Evolutionary conservation across 768 basidiomycete species (phyloP).

Genomic region (Russula brevipes): DNA sequence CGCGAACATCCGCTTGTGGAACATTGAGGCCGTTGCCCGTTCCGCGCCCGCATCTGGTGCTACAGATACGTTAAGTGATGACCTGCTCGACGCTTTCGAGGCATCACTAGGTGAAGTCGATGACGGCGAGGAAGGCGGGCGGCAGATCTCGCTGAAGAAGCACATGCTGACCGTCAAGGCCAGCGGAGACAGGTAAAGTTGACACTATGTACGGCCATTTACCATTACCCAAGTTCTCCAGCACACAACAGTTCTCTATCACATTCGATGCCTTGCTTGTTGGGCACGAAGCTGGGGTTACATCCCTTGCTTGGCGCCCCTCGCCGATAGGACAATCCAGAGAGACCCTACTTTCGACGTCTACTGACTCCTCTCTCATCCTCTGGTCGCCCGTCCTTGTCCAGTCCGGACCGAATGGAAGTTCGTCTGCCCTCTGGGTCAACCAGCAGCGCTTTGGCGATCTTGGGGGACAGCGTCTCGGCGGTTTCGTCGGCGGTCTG

Average conservation of each 20-base stretch:
- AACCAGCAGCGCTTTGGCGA: conserved; percentile 90
- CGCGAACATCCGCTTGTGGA: conserved; percentile 89
- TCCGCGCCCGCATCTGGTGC: conserved; percentile 18
- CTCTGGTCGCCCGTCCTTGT: conserved; percentile 81
- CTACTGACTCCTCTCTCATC: conserved; percentile 92
- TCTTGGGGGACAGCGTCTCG: conserved; percentile 81
- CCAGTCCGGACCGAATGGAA: conserved; percentile 34
- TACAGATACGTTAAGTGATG: conserved; percentile 47
- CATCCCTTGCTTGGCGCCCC: conserved; percentile 81
- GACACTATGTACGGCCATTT: neutral
- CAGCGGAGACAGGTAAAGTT: conserved; percentile 35
- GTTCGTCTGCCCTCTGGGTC: conserved; percentile 74
- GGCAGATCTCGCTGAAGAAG: conserved; percentile 84
- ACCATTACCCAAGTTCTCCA: conserved; percentile 26
- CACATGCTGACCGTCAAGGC: conserved; percentile 68
- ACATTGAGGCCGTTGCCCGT: conserved; percentile 52
- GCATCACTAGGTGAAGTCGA: conserved; percentile 65
- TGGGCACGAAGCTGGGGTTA: conserved; percentile 94
- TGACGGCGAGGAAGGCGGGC: conserved; percentile 72
- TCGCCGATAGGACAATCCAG: conserved; percentile 25
- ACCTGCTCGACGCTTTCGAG: conserved; percentile 85
- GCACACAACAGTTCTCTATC: conserved; percentile 58
- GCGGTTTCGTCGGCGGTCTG: conserved; percentile 88
- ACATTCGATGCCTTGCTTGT: conserved; percentile 91
- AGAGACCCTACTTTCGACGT: conserved; percentile 78